Base-by-base conservation (phyloP, 2,329 filamentous ascomycete species). In the Tolypocladium tundrense region DNA sequence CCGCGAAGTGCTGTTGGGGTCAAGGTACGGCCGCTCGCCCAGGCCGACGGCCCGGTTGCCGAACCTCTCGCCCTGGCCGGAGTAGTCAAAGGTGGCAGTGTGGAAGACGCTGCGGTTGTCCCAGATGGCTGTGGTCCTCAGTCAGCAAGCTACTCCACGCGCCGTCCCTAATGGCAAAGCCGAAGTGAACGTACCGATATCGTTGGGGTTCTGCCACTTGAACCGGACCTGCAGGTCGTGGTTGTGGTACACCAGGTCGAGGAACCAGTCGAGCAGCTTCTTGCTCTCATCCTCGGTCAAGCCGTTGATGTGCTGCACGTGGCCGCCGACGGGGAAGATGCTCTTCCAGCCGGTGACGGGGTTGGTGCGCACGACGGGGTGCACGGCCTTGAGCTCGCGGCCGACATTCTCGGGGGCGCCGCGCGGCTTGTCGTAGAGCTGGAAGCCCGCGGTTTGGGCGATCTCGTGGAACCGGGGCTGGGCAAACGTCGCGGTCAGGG, bases 301-400 rank as follows among this genome's bases (percentile, higher is more conserved):
- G 0, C 72, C 78, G 59, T 83, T 79, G 69, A 84, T 80, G 58
- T 74, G 70, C 48, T 74, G 67, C 0, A 79, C 76, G 64, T 82
- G 79, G 24, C 75, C 74, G 14, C 79, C 80, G 1, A 81, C 72
- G 2, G 78, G 77, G 62, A 81, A 83, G 39, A 83, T 67, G 45
- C 72, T 76, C 67, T 81, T 82, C 80, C 81, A 84, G 2, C 81
- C 80, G 0, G 80, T 83, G 0, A 84, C 79, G 0, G 80, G 81
- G 66, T 84, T 83, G 11, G 80, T 83, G 45, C 81, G 76, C 31
- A 84, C 68, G 4, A 84, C 77, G 0, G 80, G 81, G 66, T 84
- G 80, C 4, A 79, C 65, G 21, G 80, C 79, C 57, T 75, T 72
- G 59, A 83, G 73, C 2, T 72, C 65, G 3, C 70, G 66, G 52